Base-by-base conservation (phyloP, 441 rosid species). In the Arabidopsis lyrata region DNA sequence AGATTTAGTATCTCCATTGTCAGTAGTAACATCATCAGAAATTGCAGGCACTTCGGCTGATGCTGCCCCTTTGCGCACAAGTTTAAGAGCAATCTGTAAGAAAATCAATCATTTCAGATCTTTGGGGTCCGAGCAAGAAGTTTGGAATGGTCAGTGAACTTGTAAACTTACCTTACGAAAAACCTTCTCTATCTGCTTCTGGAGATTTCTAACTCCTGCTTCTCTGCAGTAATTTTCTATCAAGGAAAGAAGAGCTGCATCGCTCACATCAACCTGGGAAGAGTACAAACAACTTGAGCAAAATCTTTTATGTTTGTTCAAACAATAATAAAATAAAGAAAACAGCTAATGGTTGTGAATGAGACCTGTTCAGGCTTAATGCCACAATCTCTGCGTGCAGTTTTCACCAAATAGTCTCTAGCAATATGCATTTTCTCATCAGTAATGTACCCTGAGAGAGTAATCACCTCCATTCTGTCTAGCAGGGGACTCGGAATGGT, bases 371-470 rank as follows among this genome's bases (percentile, higher is more conserved):
- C 99, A 78, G 97, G 87, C 75, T 82, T 89, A 75, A 95, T 81
- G 74, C 98, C 99, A 68, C 98, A 90, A 59, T 96, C 89, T 80
- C 86, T 93, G 13, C 92, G 84, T 1, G 93, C 81, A 32, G 83
- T 41, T 82, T 91, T 95, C 84, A 83, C 95, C 82, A 95, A 77
- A 84, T 88, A 88, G 71, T 91, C 97, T 81, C 95, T 86, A 24
- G 97, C 99, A 73, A 95, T 95, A 79, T 86, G 98, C 90, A 88
- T 72, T 85, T 95, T 95, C 88, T 93, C 98, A 75, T 95, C 98
- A n/a, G 97, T 93, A 44, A 93, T 86, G 78, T 95, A 95, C 10
- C 98, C 99, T 54, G 99, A 87, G 67, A 95, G 86, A 69, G 88
- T 69, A 66, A 95, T 90, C 62, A 93, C 97, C 80, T 95, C 99